Evolutionary conservation across 2,329 filamentous ascomycete genomes (phyloP).

Genomic region (Aspergillus unguis): DNA sequence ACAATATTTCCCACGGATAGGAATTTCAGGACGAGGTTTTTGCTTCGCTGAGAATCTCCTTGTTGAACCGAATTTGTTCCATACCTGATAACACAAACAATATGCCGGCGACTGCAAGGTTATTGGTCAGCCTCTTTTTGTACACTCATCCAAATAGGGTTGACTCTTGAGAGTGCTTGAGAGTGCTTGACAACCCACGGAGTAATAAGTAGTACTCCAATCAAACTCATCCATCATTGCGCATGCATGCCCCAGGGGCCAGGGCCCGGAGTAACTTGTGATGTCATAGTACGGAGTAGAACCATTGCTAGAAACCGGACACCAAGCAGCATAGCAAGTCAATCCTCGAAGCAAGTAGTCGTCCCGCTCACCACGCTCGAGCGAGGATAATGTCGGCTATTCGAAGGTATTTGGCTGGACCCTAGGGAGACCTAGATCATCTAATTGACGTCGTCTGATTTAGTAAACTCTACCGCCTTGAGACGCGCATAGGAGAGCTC

Average conservation of each 20-base stretch:
- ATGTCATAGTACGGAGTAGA: neutral
- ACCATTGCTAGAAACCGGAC: neutral
- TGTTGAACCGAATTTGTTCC: no score
- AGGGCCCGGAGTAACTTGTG: neutral
- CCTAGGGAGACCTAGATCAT: no score
- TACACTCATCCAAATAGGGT: no score
- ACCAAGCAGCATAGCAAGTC: neutral
- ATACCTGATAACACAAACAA: no score
- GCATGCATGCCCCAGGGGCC: neutral
- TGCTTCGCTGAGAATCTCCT: no score
- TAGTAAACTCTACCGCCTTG: constrained; percentile 56
- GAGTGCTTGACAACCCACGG: no score
- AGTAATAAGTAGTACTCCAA: no score
- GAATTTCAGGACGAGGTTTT: no score
- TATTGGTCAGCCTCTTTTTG: neutral
- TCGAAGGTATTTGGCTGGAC: neutral
- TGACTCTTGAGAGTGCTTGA: no score
- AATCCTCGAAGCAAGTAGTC: neutral
- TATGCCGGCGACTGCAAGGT: neutral
- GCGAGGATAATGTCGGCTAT: constrained; percentile 7
- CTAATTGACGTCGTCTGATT: neutral
- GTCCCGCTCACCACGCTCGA: neutral
- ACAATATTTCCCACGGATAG: no score
- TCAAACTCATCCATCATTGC: no score
- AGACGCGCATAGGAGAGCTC: constrained; percentile 56